Percentiles rank a stretch among this genome's conserved stretches.
phyloP scores from a whole-genome alignment of 164 flowering plant species.

The Annona squamosa region DNA sequence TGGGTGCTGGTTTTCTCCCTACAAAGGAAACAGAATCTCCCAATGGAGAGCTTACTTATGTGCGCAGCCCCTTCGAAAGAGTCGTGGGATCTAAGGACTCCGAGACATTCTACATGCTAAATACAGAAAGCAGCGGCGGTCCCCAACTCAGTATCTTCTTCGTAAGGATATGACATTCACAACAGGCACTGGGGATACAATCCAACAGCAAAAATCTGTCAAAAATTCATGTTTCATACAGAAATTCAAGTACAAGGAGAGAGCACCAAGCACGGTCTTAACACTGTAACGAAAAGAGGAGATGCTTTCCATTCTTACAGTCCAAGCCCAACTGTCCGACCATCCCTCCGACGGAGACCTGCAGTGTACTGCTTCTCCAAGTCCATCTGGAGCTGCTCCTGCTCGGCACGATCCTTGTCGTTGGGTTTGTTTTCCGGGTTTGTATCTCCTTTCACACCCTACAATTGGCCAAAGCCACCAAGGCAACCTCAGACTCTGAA shows the following conservation, averaged over 20 bases:
- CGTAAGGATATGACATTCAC: constrained; percentile 39
- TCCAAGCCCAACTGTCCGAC: constrained; percentile 96
- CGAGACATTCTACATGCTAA: constrained; percentile 74
- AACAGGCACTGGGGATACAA: neutral
- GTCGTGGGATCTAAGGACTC: constrained; percentile 65
- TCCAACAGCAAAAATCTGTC: neutral
- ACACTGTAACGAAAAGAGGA: constrained; percentile 2
- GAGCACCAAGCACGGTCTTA: neutral
- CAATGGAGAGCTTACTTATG: constrained; percentile 57
- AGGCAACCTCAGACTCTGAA: constrained; percentile 98
- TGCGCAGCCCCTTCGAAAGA: constrained; percentile 62
- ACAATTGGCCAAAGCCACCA: constrained; percentile 95
- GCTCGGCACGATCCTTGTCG: constrained; percentile 43
- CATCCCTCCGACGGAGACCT: constrained; percentile 86
- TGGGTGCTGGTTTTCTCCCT: constrained; percentile 74
- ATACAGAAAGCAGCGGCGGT: constrained; percentile 59
- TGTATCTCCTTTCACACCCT: constrained; percentile 88
- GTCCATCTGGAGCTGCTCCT: constrained; percentile 69
- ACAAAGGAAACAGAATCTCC: constrained; percentile 12
- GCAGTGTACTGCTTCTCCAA: constrained; percentile 97
- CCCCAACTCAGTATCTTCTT: constrained; percentile 79
- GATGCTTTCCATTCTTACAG: constrained; percentile 26
- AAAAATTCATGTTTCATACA: neutral
- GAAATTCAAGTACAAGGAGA: neutral
- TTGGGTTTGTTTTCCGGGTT: constrained; percentile 39